Evolutionary conservation across 148 eudicot species (phyloP).

Genomic region (Vaccinium vitisidaea): DNA sequence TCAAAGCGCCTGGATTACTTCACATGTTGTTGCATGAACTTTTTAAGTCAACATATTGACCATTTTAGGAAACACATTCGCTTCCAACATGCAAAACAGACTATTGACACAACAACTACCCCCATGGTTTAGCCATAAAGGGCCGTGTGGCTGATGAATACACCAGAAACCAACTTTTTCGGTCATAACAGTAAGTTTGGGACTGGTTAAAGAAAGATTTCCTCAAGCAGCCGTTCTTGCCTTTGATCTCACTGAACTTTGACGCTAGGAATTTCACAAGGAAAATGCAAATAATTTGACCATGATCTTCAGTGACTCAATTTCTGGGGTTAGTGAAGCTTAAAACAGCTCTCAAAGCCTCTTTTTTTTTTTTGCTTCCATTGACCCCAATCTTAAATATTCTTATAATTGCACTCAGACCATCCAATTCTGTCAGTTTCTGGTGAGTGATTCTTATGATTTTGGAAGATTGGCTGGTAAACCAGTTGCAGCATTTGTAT

Average conservation of each 20-base stretch:
- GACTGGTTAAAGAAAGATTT: constrained; percentile 34
- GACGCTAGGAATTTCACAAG: constrained; percentile 25
- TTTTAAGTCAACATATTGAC: constrained; percentile 26
- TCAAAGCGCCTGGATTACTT: constrained; percentile 38
- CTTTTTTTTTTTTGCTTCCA: constrained; percentile 39
- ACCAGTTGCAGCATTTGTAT: constrained; percentile 43
- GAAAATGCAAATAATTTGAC: constrained; percentile 27
- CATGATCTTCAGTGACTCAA: constrained; percentile 25
- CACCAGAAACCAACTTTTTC: constrained; percentile 14
- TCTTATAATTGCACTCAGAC: constrained; percentile 31
- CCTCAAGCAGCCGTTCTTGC: constrained; percentile 46
- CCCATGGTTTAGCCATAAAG: constrained; percentile 30
- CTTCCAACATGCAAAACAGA: constrained; percentile 37
- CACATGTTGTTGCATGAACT: constrained; percentile 28
- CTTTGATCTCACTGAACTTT: constrained; percentile 27
- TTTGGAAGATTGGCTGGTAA: constrained; percentile 44
- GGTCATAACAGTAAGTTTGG: constrained; percentile 21
- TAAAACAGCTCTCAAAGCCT: constrained; percentile 38
- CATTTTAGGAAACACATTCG: constrained; percentile 33
- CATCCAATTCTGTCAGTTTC: constrained; percentile 34
- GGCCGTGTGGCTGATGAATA: constrained; percentile 3
- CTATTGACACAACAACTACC: constrained; percentile 27
- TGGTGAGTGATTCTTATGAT: background rate
- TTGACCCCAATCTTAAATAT: constrained; percentile 24
- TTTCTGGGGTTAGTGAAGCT: constrained; percentile 38